Evolutionary conservation across 805 yeast genomes (phyloP), one percentile per base, ranked within the genome.

Genomic region (Kluyveromyces nonfermentans): DNA sequence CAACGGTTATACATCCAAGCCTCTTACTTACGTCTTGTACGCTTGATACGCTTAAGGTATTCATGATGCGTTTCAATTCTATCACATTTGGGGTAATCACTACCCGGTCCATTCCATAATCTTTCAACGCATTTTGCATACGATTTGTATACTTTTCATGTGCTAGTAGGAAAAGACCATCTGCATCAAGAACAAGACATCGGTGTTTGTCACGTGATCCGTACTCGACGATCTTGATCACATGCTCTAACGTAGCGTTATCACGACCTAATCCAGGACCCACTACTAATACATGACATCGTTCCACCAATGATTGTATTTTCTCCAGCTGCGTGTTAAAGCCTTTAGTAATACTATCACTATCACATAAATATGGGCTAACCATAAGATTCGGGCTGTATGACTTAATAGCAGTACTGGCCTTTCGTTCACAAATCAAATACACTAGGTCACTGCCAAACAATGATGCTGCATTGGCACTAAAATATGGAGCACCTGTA

Each of bases 241-340:
- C 71, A 1, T 82, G 73, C 40, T 71, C 68, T 42, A 82, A 62
- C 86, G 87, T 82, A 31, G 74, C 55, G 4, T 64, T 62, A 59
- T 88, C 95, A 40, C 98, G 70, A 0, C 98, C 98, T 46, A 89
- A 73, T 0, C 97, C 98, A 0, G 97, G 97, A 0, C 97, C 97
- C 33, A 90, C 72, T 1, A 93, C 85, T 21, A 88, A 78, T 7
- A 80, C 85, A 55, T 90, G 95, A 46, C 87, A 75, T 38, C 94
- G 65, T 32, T 71, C 70, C 32, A 90, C 63, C 18, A 89, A 55
- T 0, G 67, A 44, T 10, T 84, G 69, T 40, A 65, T 63, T 7
- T 56, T n/a, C 68, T 66, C 35, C 33, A 33, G 21, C 14, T 15
- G 34, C 34, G 33, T 38, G 9, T 20, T 16, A 55, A 56, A 3